phyloP scores from a whole-genome alignment of 75 land plant genomes.

The Cunninghamia lanceolata region DNA sequence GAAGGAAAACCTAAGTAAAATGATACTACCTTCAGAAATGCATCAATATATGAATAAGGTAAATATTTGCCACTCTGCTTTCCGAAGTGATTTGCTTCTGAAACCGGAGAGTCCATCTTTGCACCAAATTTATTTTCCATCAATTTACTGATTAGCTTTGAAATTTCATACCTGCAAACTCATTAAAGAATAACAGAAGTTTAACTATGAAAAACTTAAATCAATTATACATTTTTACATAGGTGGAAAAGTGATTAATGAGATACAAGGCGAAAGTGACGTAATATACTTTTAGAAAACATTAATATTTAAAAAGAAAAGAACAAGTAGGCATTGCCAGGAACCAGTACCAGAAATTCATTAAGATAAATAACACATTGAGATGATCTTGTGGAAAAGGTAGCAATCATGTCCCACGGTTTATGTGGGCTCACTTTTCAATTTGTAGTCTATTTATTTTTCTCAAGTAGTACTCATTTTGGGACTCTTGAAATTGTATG shows the following conservation, averaged over 20 bases:
- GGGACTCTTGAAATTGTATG: background rate
- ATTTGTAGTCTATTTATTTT: background rate
- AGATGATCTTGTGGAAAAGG: no score
- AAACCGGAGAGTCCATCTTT: slow-evolving; percentile 14
- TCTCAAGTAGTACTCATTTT: background rate
- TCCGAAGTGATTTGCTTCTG: slow-evolving; percentile 22
- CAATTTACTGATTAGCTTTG: slow-evolving; percentile 43
- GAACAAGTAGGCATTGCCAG: background rate
- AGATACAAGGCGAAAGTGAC: background rate
- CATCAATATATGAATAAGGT: slow-evolving; percentile 74
- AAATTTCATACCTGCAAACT: slow-evolving; percentile 44
- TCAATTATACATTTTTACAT: background rate
- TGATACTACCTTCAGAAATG: slow-evolving; percentile 61
- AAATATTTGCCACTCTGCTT: slow-evolving; percentile 59
- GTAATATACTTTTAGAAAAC: background rate
- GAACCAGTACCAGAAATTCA: background rate
- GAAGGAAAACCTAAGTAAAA: slow-evolving; percentile 7
- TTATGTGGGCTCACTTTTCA: background rate
- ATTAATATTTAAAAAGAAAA: background rate
- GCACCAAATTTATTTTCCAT: slow-evolving; percentile 16
- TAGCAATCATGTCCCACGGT: background rate
- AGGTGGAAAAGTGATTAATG: background rate
- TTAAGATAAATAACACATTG: background rate
- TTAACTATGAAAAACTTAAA: background rate
- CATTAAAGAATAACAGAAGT: background rate